Evolutionary conservation across 805 yeast genomes (phyloP).

Genomic region (Komagataella kurtzmanii): DNA sequence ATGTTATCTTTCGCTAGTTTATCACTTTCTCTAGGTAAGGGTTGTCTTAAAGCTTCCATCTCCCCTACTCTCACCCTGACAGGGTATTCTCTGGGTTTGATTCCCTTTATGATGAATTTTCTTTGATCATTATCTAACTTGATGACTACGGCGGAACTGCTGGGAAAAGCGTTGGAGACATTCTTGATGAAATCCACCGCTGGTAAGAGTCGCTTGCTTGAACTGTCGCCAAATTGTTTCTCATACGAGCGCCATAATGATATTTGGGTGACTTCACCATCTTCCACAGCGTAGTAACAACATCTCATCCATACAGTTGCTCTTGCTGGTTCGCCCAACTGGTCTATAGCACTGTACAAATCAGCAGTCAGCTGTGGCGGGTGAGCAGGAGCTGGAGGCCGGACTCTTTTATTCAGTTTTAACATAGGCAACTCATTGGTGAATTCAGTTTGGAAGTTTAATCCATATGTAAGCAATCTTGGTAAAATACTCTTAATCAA

Average conservation of each 20-base stretch:
- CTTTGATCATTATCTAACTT: slow-evolving; percentile 49
- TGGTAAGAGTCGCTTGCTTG: slow-evolving; percentile 52
- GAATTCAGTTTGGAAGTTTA: slow-evolving; percentile 22
- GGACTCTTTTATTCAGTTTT: slow-evolving; percentile 42
- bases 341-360: slow-evolving; percentile 45
- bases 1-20: slow-evolving; percentile 5
- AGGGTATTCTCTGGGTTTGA: slow-evolving; percentile 66
- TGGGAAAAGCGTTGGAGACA: slow-evolving; percentile 78
- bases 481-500: slow-evolving; percentile 51
- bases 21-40: slow-evolving; percentile 3
- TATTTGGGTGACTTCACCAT: slow-evolving; percentile 87
- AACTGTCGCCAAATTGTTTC: slow-evolving; percentile 51
- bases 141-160: slow-evolving; percentile 89
- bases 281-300: slow-evolving; percentile 65
- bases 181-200: slow-evolving; percentile 96
- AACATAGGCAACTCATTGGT: slow-evolving; percentile 19
- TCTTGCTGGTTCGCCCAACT: slow-evolving; percentile 71
- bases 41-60: slow-evolving; percentile 19
- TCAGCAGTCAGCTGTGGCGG: slow-evolving; percentile 45
- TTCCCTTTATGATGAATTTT: slow-evolving; percentile 86
- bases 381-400: slow-evolving; percentile 45
- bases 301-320: slow-evolving; percentile 94
- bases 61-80: slow-evolving; percentile 35
- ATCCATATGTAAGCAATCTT: slow-evolving; percentile 37
- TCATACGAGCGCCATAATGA: slow-evolving; percentile 94